phyloP scores from a whole-genome alignment of 2,329 filamentous ascomycete species.

The Alternaria postmessia region DNA sequence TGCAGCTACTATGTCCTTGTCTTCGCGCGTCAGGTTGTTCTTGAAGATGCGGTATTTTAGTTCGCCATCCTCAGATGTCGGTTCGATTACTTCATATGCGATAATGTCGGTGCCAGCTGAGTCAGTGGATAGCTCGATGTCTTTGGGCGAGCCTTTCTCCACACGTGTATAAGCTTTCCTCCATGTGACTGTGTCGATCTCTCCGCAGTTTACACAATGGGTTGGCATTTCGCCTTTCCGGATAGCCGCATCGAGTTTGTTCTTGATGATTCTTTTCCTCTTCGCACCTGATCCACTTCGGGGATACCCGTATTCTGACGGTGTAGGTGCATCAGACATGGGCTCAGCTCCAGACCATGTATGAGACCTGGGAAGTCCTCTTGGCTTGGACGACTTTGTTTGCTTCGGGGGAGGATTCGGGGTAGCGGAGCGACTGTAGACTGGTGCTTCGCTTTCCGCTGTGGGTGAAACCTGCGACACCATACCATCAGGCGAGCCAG shows the following conservation, averaged over 20 bases:
- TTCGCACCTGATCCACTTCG: conserved; percentile 64
- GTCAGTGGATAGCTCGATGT: conserved; percentile 68
- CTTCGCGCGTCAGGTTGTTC: conserved; percentile 72
- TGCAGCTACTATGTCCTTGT: conserved; percentile 60
- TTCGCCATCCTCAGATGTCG: conserved; percentile 64
- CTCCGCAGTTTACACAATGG: conserved; percentile 91
- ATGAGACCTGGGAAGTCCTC: conserved; percentile 45
- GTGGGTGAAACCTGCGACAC: conserved; percentile 27
- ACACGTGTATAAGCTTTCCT: conserved; percentile 88
- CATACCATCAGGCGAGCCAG: conserved; percentile 29
- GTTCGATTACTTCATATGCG: conserved; percentile 43
- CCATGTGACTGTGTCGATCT: conserved; percentile 96
- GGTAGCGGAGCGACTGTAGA: conserved; percentile 37
- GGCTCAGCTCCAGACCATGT: conserved; percentile 49
- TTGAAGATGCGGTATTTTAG: conserved; percentile 78
- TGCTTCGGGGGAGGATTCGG: conserved; percentile 28
- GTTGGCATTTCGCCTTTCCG: conserved; percentile 83
- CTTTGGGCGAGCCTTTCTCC: conserved; percentile 72
- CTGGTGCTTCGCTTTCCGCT: conserved; percentile 26
- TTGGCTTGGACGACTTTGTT: conserved; percentile 32
- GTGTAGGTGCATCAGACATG: conserved; percentile 43
- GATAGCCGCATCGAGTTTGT: conserved; percentile 66
- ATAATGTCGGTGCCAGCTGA: conserved; percentile 75
- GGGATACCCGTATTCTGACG: conserved; percentile 30
- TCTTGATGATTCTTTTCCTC: conserved; percentile 71